phyloP scores from a whole-genome alignment of 225 moss, liverwort and hornwort species.

The Straminergon stramineum region DNA sequence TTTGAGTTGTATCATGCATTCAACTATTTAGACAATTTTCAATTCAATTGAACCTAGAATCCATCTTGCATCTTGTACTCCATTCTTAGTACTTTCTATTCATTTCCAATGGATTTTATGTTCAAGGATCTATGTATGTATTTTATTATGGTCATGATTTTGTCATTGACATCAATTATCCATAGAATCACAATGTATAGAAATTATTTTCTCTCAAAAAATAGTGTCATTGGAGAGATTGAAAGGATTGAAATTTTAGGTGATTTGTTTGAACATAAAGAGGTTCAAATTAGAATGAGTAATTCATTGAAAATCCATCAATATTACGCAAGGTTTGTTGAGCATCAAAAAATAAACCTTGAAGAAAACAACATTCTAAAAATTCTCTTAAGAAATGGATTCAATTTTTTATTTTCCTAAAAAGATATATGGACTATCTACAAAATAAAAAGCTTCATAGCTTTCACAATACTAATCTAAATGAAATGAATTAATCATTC shows the following conservation, averaged over 20 bases:
- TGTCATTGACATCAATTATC: not conserved
- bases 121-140: not conserved
- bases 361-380: not conserved
- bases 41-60: too few species aligned
- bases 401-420: not conserved
- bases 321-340: not conserved
- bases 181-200: not conserved
- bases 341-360: not conserved
- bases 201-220: not conserved
- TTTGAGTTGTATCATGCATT: not conserved
- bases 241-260: not conserved
- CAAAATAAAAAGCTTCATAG: not conserved
- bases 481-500: not conserved
- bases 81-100: not conserved
- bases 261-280: too few species aligned
- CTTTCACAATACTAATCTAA: not conserved
- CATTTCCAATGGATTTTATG: not conserved
- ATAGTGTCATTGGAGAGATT: not conserved
- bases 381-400: not conserved
- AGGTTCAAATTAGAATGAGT: not conserved
- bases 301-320: not conserved
- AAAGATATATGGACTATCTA: fast-evolving
- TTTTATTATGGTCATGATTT: too few species aligned
- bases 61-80: too few species aligned
- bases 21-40: not conserved